Evolutionary conservation across 2,329 filamentous ascomycete genomes (phyloP).

Genomic region (Colletotrichum sp.): DNA sequence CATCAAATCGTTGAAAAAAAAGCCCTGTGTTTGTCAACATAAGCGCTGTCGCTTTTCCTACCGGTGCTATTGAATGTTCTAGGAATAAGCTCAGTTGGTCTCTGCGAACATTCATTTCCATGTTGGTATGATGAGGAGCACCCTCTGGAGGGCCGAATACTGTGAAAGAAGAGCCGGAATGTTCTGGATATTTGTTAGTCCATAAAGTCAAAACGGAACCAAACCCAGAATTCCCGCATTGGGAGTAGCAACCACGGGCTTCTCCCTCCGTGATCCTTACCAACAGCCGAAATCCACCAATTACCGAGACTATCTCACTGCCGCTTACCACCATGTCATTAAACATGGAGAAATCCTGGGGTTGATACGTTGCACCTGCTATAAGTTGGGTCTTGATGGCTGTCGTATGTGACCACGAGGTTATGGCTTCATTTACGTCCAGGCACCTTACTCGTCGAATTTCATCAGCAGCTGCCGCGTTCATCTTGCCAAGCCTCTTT

Average conservation of each 20-base stretch:
- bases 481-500: background rate
- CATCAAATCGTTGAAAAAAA: background rate
- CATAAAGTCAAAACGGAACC: background rate
- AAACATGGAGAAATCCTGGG: background rate
- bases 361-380: background rate
- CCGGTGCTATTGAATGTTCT: background rate
- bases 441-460: background rate
- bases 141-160: background rate
- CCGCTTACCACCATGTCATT: background rate
- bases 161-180: background rate
- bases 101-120: background rate
- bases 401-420: background rate
- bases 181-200: background rate
- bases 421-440: background rate
- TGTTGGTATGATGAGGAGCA: background rate
- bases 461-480: background rate
- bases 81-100: background rate
- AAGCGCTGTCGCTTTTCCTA: background rate
- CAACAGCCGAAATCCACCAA: conserved; percentile 14
- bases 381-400: background rate
- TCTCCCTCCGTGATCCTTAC: conserved; percentile 2
- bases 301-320: conserved; percentile 3
- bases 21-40: background rate
- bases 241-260: background rate
- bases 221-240: background rate